Conservation (phyloP, 1,284 basidiomycete species). For the Peniophora sp. region DNA sequence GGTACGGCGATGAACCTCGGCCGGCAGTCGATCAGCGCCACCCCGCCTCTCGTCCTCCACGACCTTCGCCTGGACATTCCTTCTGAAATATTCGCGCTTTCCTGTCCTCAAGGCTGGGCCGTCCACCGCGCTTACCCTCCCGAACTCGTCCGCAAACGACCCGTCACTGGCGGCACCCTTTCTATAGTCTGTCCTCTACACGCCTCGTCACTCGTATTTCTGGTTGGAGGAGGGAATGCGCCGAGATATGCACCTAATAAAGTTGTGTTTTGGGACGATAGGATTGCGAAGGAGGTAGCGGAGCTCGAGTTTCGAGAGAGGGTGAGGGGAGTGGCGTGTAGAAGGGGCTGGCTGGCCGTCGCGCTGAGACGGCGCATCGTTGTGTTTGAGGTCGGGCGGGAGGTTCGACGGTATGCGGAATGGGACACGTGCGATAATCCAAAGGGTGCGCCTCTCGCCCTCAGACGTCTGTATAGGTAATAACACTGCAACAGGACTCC, state of each 20-base stretch:
- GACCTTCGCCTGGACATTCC: conserved; percentile 75
- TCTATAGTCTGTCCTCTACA: conserved; percentile 74
- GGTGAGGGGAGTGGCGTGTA: conserved; percentile 73
- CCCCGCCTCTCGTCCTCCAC: conserved; percentile 68
- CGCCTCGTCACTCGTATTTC: conserved; percentile 78
- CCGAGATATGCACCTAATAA: conserved; percentile 95
- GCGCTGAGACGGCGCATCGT: conserved; percentile 76
- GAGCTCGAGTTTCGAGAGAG: conserved; percentile 90
- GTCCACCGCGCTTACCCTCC: conserved; percentile 80
- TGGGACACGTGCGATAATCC: conserved; percentile 91
- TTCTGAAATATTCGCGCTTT: conserved; percentile 74
- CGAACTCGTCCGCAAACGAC: conserved; percentile 70
- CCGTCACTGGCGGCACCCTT: conserved; percentile 80
- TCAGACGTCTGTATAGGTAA: neutral
- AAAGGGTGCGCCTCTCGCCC: conserved; percentile 46
- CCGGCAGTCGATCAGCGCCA: conserved; percentile 78
- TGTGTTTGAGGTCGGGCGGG: conserved; percentile 66
- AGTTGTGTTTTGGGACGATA: conserved; percentile 87
- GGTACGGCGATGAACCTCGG: conserved; percentile 71
- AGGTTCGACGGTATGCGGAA: conserved; percentile 59
- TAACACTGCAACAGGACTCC: conserved; percentile 50
- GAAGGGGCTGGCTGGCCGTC: conserved; percentile 79
- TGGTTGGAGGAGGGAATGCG: conserved; percentile 83
- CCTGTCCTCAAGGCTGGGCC: conserved; percentile 81
- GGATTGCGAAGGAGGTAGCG: conserved; percentile 65